These are phyloP conservation scores for Magnusiomyces suaveolens DNA, from an alignment of 1,139 yeast genomes.

Conservation along the genomic window DNA sequence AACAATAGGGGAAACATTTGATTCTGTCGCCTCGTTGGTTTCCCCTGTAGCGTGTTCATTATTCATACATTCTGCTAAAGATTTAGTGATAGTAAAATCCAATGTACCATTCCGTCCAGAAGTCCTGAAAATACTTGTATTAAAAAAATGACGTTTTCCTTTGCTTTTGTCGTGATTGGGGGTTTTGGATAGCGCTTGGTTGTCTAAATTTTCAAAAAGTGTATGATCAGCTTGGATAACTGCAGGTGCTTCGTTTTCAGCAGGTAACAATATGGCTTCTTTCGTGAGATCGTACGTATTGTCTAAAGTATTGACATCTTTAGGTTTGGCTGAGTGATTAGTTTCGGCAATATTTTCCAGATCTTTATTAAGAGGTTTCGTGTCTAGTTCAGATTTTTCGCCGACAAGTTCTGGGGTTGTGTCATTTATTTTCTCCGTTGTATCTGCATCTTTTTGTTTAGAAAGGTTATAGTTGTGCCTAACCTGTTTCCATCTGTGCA, in stretches of 20 bases:
- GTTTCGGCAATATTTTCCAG: too few relatives aligned
- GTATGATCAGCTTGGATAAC: too few relatives aligned
- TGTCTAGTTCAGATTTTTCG: too few relatives aligned
- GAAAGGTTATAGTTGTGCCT: neutral
- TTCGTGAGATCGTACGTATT: too few relatives aligned
- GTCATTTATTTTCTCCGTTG: neutral
- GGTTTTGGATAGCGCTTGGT: neutral
- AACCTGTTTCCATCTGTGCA: neutral
- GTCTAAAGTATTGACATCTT: too few relatives aligned
- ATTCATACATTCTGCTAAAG: neutral
- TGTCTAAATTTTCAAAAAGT: too few relatives aligned
- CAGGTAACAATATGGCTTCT: neutral
- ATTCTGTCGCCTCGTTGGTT: too few relatives aligned
- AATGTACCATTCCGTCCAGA: neutral
- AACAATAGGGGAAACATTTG: neutral
- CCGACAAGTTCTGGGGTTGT: neutral
- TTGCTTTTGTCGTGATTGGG: neutral
- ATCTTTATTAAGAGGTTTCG: too few relatives aligned
- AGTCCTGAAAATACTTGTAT: neutral
- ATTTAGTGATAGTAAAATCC: neutral
- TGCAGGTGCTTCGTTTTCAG: neutral
- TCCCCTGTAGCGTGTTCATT: neutral
- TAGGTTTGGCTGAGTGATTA: too few relatives aligned
- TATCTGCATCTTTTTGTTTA: neutral
- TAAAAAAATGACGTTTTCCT: constrained; percentile 4